These are phyloP conservation scores for Saitozyma sp. DNA, from an alignment of 768 basidiomycete species.

Conservation along the genomic window DNA sequence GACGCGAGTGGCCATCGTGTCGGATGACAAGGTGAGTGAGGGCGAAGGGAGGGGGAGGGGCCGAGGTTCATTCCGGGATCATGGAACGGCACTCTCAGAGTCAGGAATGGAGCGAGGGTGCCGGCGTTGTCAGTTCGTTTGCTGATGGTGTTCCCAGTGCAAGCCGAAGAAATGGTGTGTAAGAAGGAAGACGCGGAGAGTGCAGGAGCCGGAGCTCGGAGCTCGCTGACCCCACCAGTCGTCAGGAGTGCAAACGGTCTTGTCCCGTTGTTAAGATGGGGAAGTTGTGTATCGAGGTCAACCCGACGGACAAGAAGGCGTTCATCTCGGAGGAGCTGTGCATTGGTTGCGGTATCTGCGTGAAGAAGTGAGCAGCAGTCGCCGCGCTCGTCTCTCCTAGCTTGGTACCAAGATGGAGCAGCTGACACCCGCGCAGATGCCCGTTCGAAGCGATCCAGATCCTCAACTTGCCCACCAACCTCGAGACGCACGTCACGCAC, in stretches of 20 bases:
- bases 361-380: conserved; percentile 79
- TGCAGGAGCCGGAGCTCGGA: not conserved
- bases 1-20: conserved; percentile 86
- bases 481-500: conserved; percentile 94
- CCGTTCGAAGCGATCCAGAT: conserved; percentile 99
- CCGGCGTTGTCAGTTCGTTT: not conserved
- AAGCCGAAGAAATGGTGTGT: conserved; percentile 75
- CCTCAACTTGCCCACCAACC: conserved; percentile 96
- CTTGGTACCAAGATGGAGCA: not conserved
- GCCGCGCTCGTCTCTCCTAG: not conserved
- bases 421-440: conserved; percentile 62
- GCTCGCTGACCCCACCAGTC: conserved; percentile 24
- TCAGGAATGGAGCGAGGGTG: not conserved
- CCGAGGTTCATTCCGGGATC: not conserved
- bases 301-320: conserved; percentile 91
- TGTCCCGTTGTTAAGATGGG: conserved; percentile 99
- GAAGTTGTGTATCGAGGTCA: conserved; percentile 98
- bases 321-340: conserved; percentile 99
- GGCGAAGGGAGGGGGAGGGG: conserved; percentile 43
- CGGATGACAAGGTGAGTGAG: conserved; percentile 51
- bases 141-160: conserved; percentile 56
- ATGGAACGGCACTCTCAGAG: not conserved
- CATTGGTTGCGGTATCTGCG: conserved; percentile 99
- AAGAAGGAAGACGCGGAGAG: not conserved
- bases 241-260: conserved; percentile 98